phyloP scores from a whole-genome alignment of 495 filamentous ascomycete genomes.

The Penicillium ochrochloron region DNA sequence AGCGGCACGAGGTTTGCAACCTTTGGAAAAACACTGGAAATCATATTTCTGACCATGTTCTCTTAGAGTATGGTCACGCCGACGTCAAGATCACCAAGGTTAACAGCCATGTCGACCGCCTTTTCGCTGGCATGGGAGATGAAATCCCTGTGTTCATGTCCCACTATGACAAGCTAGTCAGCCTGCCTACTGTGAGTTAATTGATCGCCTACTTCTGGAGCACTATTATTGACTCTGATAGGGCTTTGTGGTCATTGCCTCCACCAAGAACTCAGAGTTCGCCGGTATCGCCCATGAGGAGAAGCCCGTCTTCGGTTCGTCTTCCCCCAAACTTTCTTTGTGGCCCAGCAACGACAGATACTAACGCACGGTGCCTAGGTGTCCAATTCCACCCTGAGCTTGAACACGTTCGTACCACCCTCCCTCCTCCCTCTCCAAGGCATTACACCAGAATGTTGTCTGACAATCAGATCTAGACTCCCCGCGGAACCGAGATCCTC shows the following conservation, averaged over 20 bases:
- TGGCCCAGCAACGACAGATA: not conserved
- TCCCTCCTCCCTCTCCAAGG: not conserved
- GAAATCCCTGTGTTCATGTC: conserved; percentile 35
- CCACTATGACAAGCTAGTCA: conserved; percentile 35
- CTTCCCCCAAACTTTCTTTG: conserved; percentile 5
- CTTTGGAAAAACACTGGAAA: not conserved
- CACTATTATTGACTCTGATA: conserved; percentile 16
- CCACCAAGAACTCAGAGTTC: conserved; percentile 32
- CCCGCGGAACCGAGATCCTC: conserved; percentile 26
- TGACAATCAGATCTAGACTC: conserved; percentile 28
- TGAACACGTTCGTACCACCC: conserved; percentile 22
- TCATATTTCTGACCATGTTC: conserved; percentile 13
- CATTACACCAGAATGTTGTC: conserved; percentile 1
- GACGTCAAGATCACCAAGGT: conserved; percentile 25
- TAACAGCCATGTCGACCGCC: conserved; percentile 26
- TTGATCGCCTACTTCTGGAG: conserved; percentile 1
- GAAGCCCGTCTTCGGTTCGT: conserved; percentile 30
- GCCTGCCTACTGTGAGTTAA: conserved; percentile 27
- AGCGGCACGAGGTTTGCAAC: conserved; percentile 27
- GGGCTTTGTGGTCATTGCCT: conserved; percentile 26
- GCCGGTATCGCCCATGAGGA: conserved; percentile 28
- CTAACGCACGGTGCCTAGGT: conserved; percentile 22
- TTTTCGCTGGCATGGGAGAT: conserved; percentile 33
- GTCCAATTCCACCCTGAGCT: conserved; percentile 36
- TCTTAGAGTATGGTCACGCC: conserved; percentile 31